Evolutionary conservation across 257 asterid genomes (phyloP), one percentile per base, ranked within the genome.

Genomic region (Thymus mandschuricus): DNA sequence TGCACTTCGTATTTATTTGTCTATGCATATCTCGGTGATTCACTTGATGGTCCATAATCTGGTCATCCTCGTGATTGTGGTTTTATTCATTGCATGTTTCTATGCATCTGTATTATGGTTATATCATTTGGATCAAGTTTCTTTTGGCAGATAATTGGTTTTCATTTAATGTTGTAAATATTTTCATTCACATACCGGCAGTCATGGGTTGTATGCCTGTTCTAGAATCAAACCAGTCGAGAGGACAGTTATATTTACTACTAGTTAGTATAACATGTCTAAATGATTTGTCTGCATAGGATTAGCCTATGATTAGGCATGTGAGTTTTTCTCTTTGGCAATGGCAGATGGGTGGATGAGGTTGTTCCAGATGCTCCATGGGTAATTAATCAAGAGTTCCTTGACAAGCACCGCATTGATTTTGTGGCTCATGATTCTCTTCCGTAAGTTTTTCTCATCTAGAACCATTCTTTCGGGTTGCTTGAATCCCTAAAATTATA

Each of bases 361-460:
- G 97, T 90, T 77, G 83, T 90, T 78, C 95, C 92, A 27, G 95
- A 86, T 84, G 95, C 97, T 9, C 97, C 93, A 27, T 90, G 95
- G 97, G 95, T 90, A 71, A 78, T 86, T 66, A 79, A 83, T 38
- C 91, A 85, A 51, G 97, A 90, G 61, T 90, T 88, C 74, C 82
- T 88, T 69, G 97, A 90, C 78, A 86, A 83, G 79, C 96, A 90
- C 69, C 78, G 62, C 70, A 88, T 90, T 68, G 96, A 88, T 80
- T 90, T 74, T 67, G 97, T 90, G 61, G 97, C 96, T 21, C 95
- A 90, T 64, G 97, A 90, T 54, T 84, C 95, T 81, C 93, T 90
- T 75, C 95, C 92, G 97, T 90, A 84, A 86, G 97, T 49, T 38
- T 73, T 71, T 71, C 81, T 34, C 49, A 63, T 69, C 71, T 10